Conservation (phyloP, 2,329 filamentous ascomycete genomes). For the Volutella citrinella region DNA sequence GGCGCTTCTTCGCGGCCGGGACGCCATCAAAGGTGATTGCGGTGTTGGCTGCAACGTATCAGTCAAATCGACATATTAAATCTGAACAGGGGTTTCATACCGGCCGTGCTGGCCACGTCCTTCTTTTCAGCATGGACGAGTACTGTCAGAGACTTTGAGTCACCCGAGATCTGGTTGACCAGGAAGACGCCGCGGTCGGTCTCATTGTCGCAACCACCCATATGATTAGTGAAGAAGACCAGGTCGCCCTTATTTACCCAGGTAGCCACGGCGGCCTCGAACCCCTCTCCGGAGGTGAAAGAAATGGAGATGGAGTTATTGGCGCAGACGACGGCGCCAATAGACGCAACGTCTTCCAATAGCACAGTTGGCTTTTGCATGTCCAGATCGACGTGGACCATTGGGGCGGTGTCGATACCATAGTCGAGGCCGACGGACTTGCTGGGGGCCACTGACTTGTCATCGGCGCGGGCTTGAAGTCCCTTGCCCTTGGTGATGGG, state of each 20-base stretch:
- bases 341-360: slow-evolving; percentile 2
- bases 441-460: slow-evolving; percentile 3
- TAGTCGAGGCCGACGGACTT: slow-evolving; percentile 1
- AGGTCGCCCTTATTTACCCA: slow-evolving; percentile 13
- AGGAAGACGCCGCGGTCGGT: slow-evolving; percentile 37
- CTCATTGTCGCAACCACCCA: slow-evolving; percentile 35
- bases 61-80: not conserved
- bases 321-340: not conserved
- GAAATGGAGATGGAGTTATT: not conserved
- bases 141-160: slow-evolving; percentile 24
- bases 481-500: slow-evolving; percentile 1
- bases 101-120: slow-evolving; percentile 29
- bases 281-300: slow-evolving; percentile 1
- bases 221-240: slow-evolving; percentile 39
- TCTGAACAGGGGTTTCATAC: slow-evolving; percentile 27
- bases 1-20: slow-evolving; percentile 2
- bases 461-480: not conserved
- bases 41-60: slow-evolving; percentile 1
- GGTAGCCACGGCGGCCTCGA: not conserved
- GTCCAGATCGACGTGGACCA: slow-evolving; percentile 4
- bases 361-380: slow-evolving; percentile 2
- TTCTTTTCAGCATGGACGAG: slow-evolving; percentile 28
- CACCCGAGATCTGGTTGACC: slow-evolving; percentile 23
- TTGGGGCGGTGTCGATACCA: slow-evolving; percentile 1
- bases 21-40: slow-evolving; percentile 3